Percentiles rank a stretch among this genome's conserved stretches.
phyloP scores from a whole-genome alignment of 345 rosid species.

The Brassica carinata region DNA sequence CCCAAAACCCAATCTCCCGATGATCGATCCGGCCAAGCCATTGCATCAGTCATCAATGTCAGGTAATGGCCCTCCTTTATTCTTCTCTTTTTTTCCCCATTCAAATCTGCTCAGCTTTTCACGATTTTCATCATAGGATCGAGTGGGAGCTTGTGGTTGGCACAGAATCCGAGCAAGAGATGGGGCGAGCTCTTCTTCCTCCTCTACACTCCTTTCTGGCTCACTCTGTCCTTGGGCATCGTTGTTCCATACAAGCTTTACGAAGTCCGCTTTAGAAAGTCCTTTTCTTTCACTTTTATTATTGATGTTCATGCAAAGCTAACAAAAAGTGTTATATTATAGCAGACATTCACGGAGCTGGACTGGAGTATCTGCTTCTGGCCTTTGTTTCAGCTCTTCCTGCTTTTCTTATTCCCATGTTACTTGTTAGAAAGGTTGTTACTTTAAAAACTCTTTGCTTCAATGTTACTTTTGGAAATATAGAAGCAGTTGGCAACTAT shows the following conservation, averaged over 20 bases:
- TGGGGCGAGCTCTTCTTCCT: conserved; percentile 98
- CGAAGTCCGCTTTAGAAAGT: neutral
- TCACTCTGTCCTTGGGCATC: conserved; percentile 41
- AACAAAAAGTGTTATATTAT: too few relatives aligned
- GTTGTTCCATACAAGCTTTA: neutral
- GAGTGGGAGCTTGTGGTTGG: conserved; percentile 65
- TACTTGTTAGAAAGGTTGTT: conserved; percentile 45
- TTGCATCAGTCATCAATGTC: too few relatives aligned
- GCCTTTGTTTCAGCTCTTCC: neutral
- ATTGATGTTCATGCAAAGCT: too few relatives aligned
- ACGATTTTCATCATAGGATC: conserved; percentile 11
- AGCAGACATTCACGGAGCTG: neutral
- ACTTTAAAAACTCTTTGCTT: too few relatives aligned
- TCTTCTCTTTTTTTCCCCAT: too few relatives aligned
- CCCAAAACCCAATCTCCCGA: too few relatives aligned
- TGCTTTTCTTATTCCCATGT: neutral
- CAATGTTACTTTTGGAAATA: too few relatives aligned
- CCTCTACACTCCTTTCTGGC: conserved; percentile 94
- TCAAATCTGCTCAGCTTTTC: too few relatives aligned
- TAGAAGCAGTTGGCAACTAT: too few relatives aligned
- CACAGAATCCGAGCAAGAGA: conserved; percentile 84
- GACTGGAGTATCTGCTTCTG: neutral
- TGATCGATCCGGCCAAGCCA: too few relatives aligned
- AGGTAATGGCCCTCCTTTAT: too few relatives aligned
- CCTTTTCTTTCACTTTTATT: neutral